phyloP scores from a whole-genome alignment of 495 filamentous ascomycete genomes.

The Aspergillus nanangensis region DNA sequence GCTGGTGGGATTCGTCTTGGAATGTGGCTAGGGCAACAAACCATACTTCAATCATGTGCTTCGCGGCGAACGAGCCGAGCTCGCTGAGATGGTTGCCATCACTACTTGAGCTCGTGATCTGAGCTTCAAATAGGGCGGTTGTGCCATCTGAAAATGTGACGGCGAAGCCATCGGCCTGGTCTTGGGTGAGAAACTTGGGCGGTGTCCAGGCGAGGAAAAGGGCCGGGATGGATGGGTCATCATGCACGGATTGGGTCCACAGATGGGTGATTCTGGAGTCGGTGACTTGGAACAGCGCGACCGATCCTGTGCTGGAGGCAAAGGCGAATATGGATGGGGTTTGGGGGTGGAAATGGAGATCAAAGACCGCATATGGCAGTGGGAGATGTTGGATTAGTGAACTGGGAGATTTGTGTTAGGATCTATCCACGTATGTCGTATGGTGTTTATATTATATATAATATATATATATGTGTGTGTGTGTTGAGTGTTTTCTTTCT shows the following conservation, averaged over 20 bases:
- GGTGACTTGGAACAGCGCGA: conserved; percentile 56
- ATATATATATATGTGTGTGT: too few relatives aligned
- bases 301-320: conserved; percentile 66
- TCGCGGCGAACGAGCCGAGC: conserved; percentile 26
- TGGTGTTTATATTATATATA: too few relatives aligned
- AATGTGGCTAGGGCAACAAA: conserved; percentile 34
- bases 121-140: conserved; percentile 44
- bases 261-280: conserved; percentile 23
- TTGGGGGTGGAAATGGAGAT: conserved; percentile 73
- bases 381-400: conserved; percentile 40
- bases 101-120: background rate
- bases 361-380: conserved; percentile 70
- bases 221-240: conserved; percentile 55
- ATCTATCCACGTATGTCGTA: background rate
- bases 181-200: conserved; percentile 26
- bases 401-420: conserved; percentile 16
- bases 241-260: conserved; percentile 33
- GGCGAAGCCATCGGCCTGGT: conserved; percentile 46
- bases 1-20: background rate
- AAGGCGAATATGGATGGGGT: conserved; percentile 55
- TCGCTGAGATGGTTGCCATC: conserved; percentile 5
- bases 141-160: conserved; percentile 65
- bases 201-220: conserved; percentile 72
- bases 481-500: too few relatives aligned
- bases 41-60: conserved; percentile 42